Evolutionary conservation across 805 yeast species (phyloP), one percentile per base, ranked within the genome.

Genomic region (Scheffersomyces spartinae): DNA sequence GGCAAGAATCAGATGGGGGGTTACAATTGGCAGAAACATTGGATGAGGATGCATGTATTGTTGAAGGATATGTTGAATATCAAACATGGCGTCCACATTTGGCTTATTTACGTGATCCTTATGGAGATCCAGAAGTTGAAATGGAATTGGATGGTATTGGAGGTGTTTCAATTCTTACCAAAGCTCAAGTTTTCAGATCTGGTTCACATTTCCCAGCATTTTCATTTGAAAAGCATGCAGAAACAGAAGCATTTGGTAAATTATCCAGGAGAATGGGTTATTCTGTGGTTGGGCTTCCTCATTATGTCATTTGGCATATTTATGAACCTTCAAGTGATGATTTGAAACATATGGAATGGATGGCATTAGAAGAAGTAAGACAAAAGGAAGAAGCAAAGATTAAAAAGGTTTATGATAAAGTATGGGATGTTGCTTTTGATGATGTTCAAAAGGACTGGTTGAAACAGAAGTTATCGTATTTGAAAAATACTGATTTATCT

Each of bases 71-170:
- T 49, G 93, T 84, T 13, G 98, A 88, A 55, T 91, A 84, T 51
- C 94, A 94, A 21, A 88, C 98, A 2, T 88, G 97, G 96, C 69
- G 98, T 53, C 94, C 95, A 2, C 97, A 88, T 55, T 63, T 88
- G 38, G 97, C 97, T 1, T 88, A 91, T 46, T 65, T 88, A 48
- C 66, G 97, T 39, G 96, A 86, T 43, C 95, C 95, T 2, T 76
- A 81, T 43, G 98, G 97, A 13, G 93, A 85, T 52, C 88, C 93
- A 5, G 88, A 82, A 45, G 88, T 78, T 22, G 94, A 84, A 46
- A 78, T 88, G 79, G 86, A 78, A 30, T 61, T 88, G 34, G 97
- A 88, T 52, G 98, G 98, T 27, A 85, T 88, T 40, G 98, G 98
- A 14, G 98, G 97, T 37, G 98, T 88, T 22, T 83, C 95, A 1